Evolutionary conservation across 768 basidiomycete species (phyloP).

Genomic region (Punctularia strigosozonata): DNA sequence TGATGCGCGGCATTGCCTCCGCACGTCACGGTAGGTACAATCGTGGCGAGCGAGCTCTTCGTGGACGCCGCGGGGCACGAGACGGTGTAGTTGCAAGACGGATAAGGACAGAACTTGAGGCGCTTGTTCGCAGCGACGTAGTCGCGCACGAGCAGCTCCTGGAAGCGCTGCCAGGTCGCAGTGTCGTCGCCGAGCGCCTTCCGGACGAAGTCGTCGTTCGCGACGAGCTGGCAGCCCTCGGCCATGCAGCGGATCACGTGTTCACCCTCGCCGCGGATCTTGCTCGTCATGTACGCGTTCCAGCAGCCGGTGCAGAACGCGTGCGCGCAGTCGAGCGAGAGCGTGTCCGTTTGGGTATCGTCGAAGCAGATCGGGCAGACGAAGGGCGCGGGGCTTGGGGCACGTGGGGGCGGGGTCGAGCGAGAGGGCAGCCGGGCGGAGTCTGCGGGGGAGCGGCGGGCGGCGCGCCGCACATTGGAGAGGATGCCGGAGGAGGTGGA

Average conservation of each 20-base stretch:
- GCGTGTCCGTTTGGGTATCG: constrained; percentile 48
- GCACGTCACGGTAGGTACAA: constrained; percentile 87
- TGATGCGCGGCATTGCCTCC: constrained; percentile 55
- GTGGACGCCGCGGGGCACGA: constrained; percentile 76
- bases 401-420: constrained; percentile 14
- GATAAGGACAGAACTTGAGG: constrained; percentile 93
- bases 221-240: constrained; percentile 56
- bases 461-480: constrained; percentile 2
- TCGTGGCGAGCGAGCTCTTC: constrained; percentile 56
- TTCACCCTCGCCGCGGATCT: constrained; percentile 77
- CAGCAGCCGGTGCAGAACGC: constrained; percentile 79
- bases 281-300: constrained; percentile 66
- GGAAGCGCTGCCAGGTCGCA: constrained; percentile 57
- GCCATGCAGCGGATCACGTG: constrained; percentile 69
- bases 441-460: constrained; percentile 19
- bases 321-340: constrained; percentile 75
- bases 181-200: constrained; percentile 43
- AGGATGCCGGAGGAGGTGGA: constrained; percentile 6
- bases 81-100: constrained; percentile 89
- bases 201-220: constrained; percentile 51
- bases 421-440: constrained; percentile 17
- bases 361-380: constrained; percentile 93
- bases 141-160: constrained; percentile 79
- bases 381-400: constrained; percentile 46
- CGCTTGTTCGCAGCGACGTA: constrained; percentile 77